Evolutionary conservation across 2,329 filamentous ascomycete species (phyloP), one percentile per base, ranked within the genome.

Genomic region (Aureobasidium sp.): DNA sequence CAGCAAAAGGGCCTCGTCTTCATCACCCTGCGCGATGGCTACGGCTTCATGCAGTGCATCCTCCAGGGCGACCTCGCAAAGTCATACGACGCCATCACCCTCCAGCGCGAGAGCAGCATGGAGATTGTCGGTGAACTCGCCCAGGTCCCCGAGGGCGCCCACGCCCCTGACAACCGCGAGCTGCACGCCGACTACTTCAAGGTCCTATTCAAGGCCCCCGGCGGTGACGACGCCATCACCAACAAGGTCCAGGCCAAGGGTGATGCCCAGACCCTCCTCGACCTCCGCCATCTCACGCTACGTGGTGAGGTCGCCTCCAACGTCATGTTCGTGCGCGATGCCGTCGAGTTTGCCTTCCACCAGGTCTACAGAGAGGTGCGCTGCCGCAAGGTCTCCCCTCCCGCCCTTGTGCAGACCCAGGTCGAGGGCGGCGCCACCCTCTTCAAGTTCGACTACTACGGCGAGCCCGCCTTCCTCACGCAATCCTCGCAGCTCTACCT

Each of bases 401-500:
- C 92, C 1, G 91, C 91, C 36, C 87, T 96, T 75, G 94, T 96
- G 64, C 94, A 95, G 79, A 97, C 93, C 20, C 89, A 97, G 78
- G 90, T 96, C 72, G 92, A 97, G 78, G 92, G 92, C 67, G 92
- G 92, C 62, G 85, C 89, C 69, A 97, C 92, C 3, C 86, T 97
- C 41, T 97, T 97, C 83, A 86, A 85, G 64, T 89, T 96, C 70
- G 82, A 89, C 72, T 95, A 94, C 81, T 97, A 96, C 77, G 88
- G 87, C 68, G 89, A 97, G 76, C 84, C 87, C 68, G 89, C 94
- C 64, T 99, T 92, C 80, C 85, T 99, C 66, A 97, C 94, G 4
- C 94, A 99, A 78, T 97, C 92, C 3, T 96, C 90, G 37, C 94
- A 99, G 77, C 85, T 99, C 60, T 99, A 99, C 78, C 88, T 99